Percentiles rank a stretch among this genome's conserved stretches.
Evolutionary conservation across 305 asterid genomes (phyloP).

Genomic region (Fraxinus paxiana): DNA sequence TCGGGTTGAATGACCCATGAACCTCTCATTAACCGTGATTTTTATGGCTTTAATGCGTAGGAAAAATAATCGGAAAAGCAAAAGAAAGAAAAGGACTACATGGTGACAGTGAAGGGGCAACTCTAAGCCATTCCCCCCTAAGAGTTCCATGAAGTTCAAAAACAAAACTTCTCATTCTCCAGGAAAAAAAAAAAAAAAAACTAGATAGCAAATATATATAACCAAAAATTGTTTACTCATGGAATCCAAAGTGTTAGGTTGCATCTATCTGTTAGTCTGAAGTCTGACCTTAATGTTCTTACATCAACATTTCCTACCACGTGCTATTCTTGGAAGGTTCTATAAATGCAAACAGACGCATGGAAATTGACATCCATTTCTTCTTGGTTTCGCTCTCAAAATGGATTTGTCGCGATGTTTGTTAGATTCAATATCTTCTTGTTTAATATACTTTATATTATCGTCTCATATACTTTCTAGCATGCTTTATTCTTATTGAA

Average conservation of each 20-base stretch:
- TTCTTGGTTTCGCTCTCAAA: background rate
- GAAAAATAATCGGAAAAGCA: background rate
- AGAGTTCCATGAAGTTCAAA: background rate
- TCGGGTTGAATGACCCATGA: background rate
- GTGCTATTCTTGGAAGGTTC: background rate
- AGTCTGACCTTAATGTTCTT: background rate
- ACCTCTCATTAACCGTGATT: background rate
- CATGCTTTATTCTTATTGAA: background rate
- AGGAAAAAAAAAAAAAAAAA: background rate
- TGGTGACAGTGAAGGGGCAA: background rate
- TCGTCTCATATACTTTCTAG: background rate
- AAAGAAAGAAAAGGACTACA: background rate
- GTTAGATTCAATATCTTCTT: constrained; percentile 9
- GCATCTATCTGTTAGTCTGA: constrained; percentile 10
- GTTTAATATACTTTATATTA: constrained; percentile 10
- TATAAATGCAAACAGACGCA: background rate
- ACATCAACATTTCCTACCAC: background rate
- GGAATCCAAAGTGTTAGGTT: constrained; percentile 7
- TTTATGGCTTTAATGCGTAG: background rate
- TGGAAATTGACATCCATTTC: background rate
- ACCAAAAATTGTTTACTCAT: background rate
- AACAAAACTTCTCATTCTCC: background rate
- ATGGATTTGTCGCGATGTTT: constrained; percentile 8
- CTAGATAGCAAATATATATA: background rate
- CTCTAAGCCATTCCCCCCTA: background rate